Base-by-base conservation (phyloP, 768 basidiomycete genomes). In the Hypholoma sublateritium region DNA sequence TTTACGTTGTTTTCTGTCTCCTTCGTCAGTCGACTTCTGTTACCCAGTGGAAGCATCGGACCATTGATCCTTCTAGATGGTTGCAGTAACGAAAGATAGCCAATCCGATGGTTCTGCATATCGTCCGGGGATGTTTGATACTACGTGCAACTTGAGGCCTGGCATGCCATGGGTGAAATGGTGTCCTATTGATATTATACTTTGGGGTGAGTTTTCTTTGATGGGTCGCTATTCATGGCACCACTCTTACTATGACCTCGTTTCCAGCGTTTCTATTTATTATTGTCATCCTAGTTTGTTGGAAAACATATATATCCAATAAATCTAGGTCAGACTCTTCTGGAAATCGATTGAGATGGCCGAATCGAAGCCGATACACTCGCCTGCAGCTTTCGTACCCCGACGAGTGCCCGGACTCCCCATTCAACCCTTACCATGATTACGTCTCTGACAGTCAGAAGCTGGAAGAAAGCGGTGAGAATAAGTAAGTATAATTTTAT, bases 141-240 rank as follows among this genome's bases (percentile, higher is more conserved):
- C 39, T 25, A 51, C 52, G 28, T 66, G 63, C 49, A 55, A 58
- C 39, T 17, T 41, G 39, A 41, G 17, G 21, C 19, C 52, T 1
- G 28, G 58, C 19, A 16, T 56, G 11, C 44, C 62, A 5, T 60
- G 57, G 57, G 36, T 61, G 24, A 61, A 61, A 21, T 65, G 61
- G 65, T 68, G 67, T 52, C 60, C 67, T 16, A 52, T 65, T 36
- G 67, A 68, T 43, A 44, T 66, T 36, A 50, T 51, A 17, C 50
- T 66, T 12, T 66, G 65, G 67, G 58, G 67, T 68, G 21, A 41
- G 64, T 43, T 28, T 19, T 24, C 37, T 35, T 12, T 16, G 28
- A 22, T 21, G n/a, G n/a, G n/a, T n/a, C n/a, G 9, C 19, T 7
- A 17, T 43, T n/a, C n/a, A n/a, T n/a, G n/a, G n/a, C 25, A 48